These are phyloP conservation scores for Sphagnum contortum DNA, from an alignment of 225 moss, liverwort and hornwort species.

Conservation along the genomic window DNA sequence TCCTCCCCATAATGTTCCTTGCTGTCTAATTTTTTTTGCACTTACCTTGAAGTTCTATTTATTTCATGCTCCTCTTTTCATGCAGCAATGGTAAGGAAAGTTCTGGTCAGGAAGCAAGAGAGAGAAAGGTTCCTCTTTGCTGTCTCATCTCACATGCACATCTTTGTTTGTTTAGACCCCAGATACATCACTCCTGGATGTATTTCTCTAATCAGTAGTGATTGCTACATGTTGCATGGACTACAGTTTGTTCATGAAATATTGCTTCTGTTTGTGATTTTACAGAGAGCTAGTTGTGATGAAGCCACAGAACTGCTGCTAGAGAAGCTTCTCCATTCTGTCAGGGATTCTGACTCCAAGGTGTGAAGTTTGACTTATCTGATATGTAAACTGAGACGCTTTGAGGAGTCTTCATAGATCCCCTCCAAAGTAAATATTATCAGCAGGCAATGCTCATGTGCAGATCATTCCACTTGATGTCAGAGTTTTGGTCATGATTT, in stretches of 20 bases:
- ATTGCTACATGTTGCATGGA: too few relatives aligned
- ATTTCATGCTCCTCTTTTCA: not conserved
- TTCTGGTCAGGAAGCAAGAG: not conserved
- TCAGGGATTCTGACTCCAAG: constrained; percentile 63
- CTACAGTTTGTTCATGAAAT: constrained; percentile 6
- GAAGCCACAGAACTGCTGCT: constrained; percentile 75
- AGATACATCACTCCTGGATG: too few relatives aligned
- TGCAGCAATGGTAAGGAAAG: too few relatives aligned
- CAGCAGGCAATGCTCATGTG: too few relatives aligned
- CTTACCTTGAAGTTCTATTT: not conserved
- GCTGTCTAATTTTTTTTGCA: not conserved
- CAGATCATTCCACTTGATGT: too few relatives aligned
- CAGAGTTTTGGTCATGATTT: too few relatives aligned
- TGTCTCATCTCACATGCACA: too few relatives aligned
- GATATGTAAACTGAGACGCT: too few relatives aligned
- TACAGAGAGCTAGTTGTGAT: constrained; percentile 57
- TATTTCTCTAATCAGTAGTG: too few relatives aligned
- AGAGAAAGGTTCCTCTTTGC: too few relatives aligned
- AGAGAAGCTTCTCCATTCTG: constrained; percentile 71
- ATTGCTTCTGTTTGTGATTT: not conserved
- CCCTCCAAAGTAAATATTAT: too few relatives aligned
- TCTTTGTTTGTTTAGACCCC: not conserved
- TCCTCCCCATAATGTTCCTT: not conserved
- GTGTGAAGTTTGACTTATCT: constrained; percentile 12
- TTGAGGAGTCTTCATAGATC: too few relatives aligned